Base-by-base conservation (phyloP, 1,139 yeast genomes). In the Suhomyces anneliseae region DNA sequence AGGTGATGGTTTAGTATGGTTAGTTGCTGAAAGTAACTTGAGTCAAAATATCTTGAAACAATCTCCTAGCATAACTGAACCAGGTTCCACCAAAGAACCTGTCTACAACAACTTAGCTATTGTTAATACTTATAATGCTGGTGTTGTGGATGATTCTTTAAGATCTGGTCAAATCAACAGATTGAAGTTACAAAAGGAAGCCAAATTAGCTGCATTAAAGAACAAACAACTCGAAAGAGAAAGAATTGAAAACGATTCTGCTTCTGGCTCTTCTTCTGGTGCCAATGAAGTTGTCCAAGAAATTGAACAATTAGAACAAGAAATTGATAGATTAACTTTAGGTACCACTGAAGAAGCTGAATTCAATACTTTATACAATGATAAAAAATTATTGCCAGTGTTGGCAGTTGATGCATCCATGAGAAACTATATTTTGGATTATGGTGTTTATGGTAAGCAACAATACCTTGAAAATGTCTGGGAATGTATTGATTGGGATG, bases 1-100 rank as follows among this genome's bases (percentile, higher is more conserved):
- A 51, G 93, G 95, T 43, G 90, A 87, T 61, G 95, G 95, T 2
- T 76, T 70, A 57, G 81, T 87, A 2, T 87, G 93, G 93, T 64
- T 84, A 32, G 82, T 83, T n/a, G 87, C 87, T 2, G 81, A 81
- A 57, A 75, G 81, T 42, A 66, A 68, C 39, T 62, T 67, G 52
- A 59, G 72, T 31, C 71, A 69, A 48, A 56, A 56, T 40, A 48
- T 60, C 33, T 55, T 64, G 53, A 61, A 60, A 42, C 59, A 53
- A 38, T 56, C 60, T 15, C 45, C 48, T 37, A 40, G 53, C 53
- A 55, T 44, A 53, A 49, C 50, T 49, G 50, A 51, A 36, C 58
- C 52, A 24, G 61, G 66, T 47, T 51, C 63, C 12, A 54, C 64
- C 31, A 61, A 62, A 29, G 68, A 60, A 36, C 61, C 66, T 4